Evolutionary conservation across 2,329 filamentous ascomycete genomes (phyloP).

Genomic region (Aspergillus calidoustus): DNA sequence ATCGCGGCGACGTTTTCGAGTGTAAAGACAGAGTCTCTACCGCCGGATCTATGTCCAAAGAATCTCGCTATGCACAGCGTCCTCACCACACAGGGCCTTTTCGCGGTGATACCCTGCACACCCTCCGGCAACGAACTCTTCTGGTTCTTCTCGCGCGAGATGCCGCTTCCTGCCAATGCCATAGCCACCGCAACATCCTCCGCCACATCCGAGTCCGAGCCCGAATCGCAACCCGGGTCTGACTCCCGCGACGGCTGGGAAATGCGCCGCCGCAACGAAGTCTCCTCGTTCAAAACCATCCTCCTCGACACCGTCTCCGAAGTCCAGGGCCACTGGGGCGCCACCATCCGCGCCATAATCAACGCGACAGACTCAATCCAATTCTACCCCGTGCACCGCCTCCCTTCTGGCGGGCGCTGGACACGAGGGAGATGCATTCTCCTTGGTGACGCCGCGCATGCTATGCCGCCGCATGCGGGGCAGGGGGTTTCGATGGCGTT

Average conservation of each 20-base stretch:
- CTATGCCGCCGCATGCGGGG: constrained; percentile 47
- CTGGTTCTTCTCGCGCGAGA: constrained; percentile 37
- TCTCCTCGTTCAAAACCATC: constrained; percentile 30
- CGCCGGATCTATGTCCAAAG: not conserved
- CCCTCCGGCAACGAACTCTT: constrained; percentile 27
- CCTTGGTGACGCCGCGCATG: constrained; percentile 40
- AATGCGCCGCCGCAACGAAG: constrained; percentile 29
- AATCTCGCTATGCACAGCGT: constrained; percentile 1
- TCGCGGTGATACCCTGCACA: constrained; percentile 31
- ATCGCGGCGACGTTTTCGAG: constrained; percentile 28
- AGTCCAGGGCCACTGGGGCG: constrained; percentile 60
- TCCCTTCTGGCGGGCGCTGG: constrained; percentile 40
- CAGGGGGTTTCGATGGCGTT: constrained; percentile 60
- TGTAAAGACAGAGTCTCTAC: constrained; percentile 11
- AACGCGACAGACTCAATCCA: constrained; percentile 27
- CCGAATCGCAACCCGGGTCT: no score
- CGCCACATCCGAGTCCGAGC: no score
- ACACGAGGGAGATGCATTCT: constrained; percentile 40
- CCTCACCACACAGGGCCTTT: constrained; percentile 32
- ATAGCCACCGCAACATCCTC: no score
- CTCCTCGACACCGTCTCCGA: constrained; percentile 57
- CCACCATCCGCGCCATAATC: constrained; percentile 17
- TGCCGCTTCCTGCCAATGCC: constrained; percentile 32
- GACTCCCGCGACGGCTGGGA: constrained; percentile 38
- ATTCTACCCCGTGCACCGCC: constrained; percentile 42